Base-by-base conservation (phyloP, 176 grass and related monocot species). In the Echinochloa phyllopogon region DNA sequence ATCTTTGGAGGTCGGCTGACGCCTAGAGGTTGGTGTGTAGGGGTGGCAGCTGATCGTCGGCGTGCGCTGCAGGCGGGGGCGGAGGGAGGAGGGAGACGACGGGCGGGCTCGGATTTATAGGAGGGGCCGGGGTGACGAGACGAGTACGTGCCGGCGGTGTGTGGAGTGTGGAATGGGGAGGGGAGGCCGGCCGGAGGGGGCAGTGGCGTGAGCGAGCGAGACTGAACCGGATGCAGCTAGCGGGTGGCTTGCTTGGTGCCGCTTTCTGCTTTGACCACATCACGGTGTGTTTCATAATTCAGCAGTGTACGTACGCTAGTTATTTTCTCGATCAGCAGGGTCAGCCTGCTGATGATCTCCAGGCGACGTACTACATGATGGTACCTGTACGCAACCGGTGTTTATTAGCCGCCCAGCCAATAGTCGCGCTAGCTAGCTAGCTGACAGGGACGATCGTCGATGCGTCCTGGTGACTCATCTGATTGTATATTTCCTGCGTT, bases 131-230 rank as follows among this genome's bases (percentile, higher is more conserved):
- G 62, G 13, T 10, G 41, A 33, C 0, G 11, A 33, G 38, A 53
- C 25, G 4, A 56, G 74, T 27, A 43, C 20, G 47, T 33, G 29
- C 29, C 29, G 29, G 29, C 29, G 29, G 29, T 2, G 29, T 57
- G 48, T 42, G 21, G 58, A 47, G 82, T 61, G 70, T 56, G 76
- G 75, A 56, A 75, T 17, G 3, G 14, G 66, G 29, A 33, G 29
- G n/a, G n/a, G n/a, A n/a, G n/a, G n/a, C n/a, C n/a, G n/a, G 29
- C 29, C 29, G 29, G 29, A 33, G 53, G 52, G 63, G 57, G 71
- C 65, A 79, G 91, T 92, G 81, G 87, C 91, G 91, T 90, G 81
- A 80, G 82, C 58, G 52, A 90, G 88, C 58, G 52, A 90, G 88
- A 93, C 88, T 88, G 85, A 85, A 93, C 72, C 71, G 70, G 15